phyloP scores from a whole-genome alignment of 2,329 filamentous ascomycete genomes.

The Stagonosporopsis tanaceti region DNA sequence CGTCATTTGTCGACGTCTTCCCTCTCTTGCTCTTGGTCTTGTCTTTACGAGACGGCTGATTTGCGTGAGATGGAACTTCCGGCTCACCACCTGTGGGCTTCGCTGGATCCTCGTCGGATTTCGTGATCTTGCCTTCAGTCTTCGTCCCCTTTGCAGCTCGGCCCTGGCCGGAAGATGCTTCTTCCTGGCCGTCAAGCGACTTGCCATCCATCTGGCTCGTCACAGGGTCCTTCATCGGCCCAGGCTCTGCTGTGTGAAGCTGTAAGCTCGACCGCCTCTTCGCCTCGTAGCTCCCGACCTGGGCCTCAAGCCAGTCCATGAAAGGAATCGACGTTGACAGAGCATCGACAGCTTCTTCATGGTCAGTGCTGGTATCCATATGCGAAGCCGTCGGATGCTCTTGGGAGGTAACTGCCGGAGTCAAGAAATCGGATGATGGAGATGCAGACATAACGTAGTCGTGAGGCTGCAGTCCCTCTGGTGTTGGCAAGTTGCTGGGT shows the following conservation, averaged over 20 bases:
- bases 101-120: not conserved
- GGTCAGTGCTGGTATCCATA: not conserved
- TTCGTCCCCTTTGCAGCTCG: not conserved
- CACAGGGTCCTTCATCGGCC: not conserved
- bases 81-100: not conserved
- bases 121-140: not conserved
- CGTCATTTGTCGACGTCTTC: not conserved
- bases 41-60: not conserved
- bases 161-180: not conserved
- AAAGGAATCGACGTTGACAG: not conserved
- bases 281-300: not conserved
- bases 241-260: not conserved
- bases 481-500: not conserved
- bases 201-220: not conserved
- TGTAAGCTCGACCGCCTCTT: not conserved
- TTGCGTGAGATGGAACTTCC: not conserved
- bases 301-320: conserved; percentile 1
- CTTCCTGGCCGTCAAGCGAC: not conserved
- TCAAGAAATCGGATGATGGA: not conserved
- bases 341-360: not conserved
- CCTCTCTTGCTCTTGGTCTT: not conserved
- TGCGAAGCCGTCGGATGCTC: not conserved
- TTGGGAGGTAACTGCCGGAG: not conserved
- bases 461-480: not conserved
- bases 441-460: not conserved